Conservation (phyloP, 1,139 yeast species). For the Geotrichum reessii region DNA sequence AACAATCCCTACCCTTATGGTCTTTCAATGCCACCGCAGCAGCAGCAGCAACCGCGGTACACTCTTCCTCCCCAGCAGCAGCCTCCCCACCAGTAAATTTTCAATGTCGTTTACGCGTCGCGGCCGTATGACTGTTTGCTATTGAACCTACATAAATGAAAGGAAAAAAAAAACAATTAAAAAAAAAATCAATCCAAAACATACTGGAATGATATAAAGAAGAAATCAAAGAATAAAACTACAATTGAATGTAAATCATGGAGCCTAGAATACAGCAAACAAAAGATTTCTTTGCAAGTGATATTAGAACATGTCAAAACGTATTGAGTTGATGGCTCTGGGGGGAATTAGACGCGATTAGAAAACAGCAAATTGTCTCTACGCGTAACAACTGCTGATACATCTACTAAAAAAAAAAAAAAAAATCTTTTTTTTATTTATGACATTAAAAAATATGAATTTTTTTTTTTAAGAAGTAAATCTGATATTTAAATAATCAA, state of each 20-base stretch:
- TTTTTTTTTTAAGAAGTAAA: too few species aligned
- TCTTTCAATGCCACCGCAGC: slow-evolving; percentile 7
- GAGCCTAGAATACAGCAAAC: too few species aligned
- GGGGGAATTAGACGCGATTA: too few species aligned
- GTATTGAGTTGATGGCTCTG: not conserved
- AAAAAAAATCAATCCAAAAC: not conserved
- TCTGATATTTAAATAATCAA: too few species aligned
- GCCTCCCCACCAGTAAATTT: not conserved
- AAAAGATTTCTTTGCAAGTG: too few species aligned
- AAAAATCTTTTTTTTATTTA: too few species aligned
- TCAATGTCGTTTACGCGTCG: not conserved
- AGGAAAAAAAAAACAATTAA: not conserved
- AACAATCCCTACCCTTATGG: slow-evolving; percentile 1
- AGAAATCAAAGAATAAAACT: not conserved
- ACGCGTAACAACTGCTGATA: too few species aligned
- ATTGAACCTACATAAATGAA: not conserved
- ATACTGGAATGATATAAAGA: too few species aligned
- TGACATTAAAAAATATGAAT: too few species aligned
- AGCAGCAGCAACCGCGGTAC: not conserved
- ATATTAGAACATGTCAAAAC: not conserved
- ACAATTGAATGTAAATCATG: not conserved
- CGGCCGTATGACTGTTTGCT: not conserved
- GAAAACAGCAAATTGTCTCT: too few species aligned
- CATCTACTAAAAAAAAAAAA: too few species aligned
- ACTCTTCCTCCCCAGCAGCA: not conserved